These are phyloP conservation scores for Eucalyptus erythrocorys DNA, from an alignment of 345 rosid species.

Conservation along the genomic window DNA sequence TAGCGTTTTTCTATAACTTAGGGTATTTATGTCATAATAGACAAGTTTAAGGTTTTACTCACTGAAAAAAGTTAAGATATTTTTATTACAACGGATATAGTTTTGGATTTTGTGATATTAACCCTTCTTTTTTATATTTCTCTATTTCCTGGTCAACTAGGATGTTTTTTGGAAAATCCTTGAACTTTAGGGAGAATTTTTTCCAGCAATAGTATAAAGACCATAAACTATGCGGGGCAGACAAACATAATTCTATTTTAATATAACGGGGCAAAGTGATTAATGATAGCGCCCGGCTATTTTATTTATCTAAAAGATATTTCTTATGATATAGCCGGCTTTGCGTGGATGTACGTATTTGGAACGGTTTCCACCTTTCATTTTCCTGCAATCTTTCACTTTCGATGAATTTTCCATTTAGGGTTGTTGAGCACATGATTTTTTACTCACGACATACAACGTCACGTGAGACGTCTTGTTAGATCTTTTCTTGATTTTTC, in stretches of 20 bases:
- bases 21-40: too few species aligned
- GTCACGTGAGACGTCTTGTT: background rate
- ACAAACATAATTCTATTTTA: background rate
- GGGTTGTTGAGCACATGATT: background rate
- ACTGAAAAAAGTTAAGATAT: background rate
- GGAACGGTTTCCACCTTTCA: background rate
- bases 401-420: background rate
- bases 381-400: background rate
- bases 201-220: background rate
- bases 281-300: background rate
- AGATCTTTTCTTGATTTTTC: background rate
- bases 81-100: too few species aligned
- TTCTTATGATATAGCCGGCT: background rate
- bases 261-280: background rate
- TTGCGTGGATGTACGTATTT: background rate
- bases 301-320: background rate
- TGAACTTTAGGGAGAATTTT: background rate
- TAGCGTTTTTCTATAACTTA: too few species aligned
- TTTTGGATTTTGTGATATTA: too few species aligned
- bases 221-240: background rate
- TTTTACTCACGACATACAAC: background rate
- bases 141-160: background rate
- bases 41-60: too few species aligned
- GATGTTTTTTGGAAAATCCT: background rate
- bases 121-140: background rate